Evolutionary conservation across 2,329 filamentous ascomycete species (phyloP).

Genomic region (Orbilia ellipsospora): DNA sequence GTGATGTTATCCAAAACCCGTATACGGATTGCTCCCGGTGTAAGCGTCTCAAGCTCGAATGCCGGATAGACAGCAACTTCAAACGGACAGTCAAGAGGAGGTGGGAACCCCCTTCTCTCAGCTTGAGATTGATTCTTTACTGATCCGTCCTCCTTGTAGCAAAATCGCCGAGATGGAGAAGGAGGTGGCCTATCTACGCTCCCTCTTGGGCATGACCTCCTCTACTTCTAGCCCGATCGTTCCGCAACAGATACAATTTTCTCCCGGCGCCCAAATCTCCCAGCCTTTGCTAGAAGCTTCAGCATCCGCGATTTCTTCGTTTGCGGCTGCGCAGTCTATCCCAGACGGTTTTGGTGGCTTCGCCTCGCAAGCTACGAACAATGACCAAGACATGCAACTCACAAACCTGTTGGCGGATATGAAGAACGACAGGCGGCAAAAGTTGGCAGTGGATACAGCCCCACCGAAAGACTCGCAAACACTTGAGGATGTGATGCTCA

Average conservation of each 20-base stretch:
- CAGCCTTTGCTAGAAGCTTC: slow-evolving; percentile 52
- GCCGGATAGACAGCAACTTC: slow-evolving; percentile 88
- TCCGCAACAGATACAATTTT: slow-evolving; percentile 62
- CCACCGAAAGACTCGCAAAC: slow-evolving; percentile 67
- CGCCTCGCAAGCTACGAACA: slow-evolving; percentile 28
- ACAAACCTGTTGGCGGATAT: slow-evolving; percentile 44
- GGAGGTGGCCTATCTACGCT: slow-evolving; percentile 76
- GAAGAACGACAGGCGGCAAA: slow-evolving; percentile 53
- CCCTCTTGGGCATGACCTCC: slow-evolving; percentile 62
- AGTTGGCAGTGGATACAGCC: slow-evolving; percentile 60
- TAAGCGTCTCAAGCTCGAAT: slow-evolving; percentile 80
- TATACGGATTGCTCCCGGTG: slow-evolving; percentile 82
- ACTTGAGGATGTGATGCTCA: slow-evolving; percentile 73
- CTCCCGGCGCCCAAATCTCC: slow-evolving; percentile 46
- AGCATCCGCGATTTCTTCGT: slow-evolving; percentile 52
- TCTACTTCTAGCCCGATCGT: slow-evolving; percentile 71
- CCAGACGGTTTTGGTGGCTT: slow-evolving; percentile 40
- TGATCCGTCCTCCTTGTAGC: slow-evolving; percentile 62
- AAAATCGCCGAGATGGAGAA: slow-evolving; percentile 89
- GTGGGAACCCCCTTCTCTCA: slow-evolving; percentile 20
- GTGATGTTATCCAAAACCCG: slow-evolving; percentile 83
- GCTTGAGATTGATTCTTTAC: not conserved
- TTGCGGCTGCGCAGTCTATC: slow-evolving; percentile 32
- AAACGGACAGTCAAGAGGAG: slow-evolving; percentile 81
- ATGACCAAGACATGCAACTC: slow-evolving; percentile 44